Base-by-base conservation (phyloP, 768 basidiomycete species). In the Rhizopogon rudus region DNA sequence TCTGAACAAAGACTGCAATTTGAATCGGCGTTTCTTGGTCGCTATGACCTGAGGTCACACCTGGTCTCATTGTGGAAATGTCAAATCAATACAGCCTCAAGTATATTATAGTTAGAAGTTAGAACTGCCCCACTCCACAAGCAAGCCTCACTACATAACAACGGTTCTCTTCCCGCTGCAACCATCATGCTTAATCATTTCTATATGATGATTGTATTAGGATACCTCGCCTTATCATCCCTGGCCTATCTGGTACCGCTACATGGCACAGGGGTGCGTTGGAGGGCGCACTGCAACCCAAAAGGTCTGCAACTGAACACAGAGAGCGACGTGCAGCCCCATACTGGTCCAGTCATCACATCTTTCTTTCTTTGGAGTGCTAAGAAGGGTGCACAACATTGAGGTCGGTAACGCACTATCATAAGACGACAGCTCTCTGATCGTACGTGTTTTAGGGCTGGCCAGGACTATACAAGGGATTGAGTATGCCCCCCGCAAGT, bases 201-300 rank as follows among this genome's bases (percentile, higher is more conserved):
- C 10, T 75, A 79, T 3, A 55, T 77, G 6, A 52, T 81, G 9
- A 63, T 83, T 5, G 51, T 80, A 14, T 57, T 73, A 6, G 64
- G 75, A 9, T 80, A 83, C 20, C 62, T 83, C 22, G 71, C 72
- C 22, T 44, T 86, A 33, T 82, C 81, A 39, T 67, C 72, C 37
- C 65, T 87, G 28, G 25, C 4, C 25, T 25, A 25, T 25, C 71
- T 82, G 16, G 80, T 89, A 5, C 81, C 84, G 10, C 70, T 90
- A 12, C 77, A 81, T 7, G 90, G 89, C 4, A 76, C 85, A 13
- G 75, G 91, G 9, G 84, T 92, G 7, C 79, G 90, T 44, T 84
- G 88, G 66, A 78, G 91, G 69, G 88, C 88, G 31, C 91, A 93
- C 65, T 93, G 88, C 74, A 90, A 88, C 64, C 91, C 91, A 2